Evolutionary conservation across 345 rosid species (phyloP).

Genomic region (Gossypium mustelinum): DNA sequence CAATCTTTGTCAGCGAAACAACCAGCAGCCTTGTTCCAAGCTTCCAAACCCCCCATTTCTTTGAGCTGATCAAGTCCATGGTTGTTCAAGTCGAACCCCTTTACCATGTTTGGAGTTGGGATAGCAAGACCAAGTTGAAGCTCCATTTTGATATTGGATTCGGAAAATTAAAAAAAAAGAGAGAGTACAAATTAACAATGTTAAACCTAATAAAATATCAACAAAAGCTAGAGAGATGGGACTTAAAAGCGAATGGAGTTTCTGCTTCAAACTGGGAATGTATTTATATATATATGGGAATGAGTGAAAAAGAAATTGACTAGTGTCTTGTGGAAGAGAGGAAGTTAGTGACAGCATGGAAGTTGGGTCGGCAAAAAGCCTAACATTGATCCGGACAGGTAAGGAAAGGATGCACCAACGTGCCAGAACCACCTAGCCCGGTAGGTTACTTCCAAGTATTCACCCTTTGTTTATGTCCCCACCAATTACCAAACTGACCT

Average conservation of each 20-base stretch:
- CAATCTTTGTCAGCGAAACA: background rate
- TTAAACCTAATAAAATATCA: background rate
- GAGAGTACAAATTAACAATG: background rate
- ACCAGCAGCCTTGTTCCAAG: background rate
- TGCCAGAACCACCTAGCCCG: conserved; percentile 25
- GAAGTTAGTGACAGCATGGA: conserved; percentile 43
- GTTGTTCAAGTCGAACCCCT: conserved; percentile 22
- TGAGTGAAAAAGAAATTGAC: conserved; percentile 18
- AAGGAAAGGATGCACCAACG: conserved; percentile 29
- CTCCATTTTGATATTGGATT: conserved; percentile 38
- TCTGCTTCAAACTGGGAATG: background rate
- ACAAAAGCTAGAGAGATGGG: background rate
- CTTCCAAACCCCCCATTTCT: conserved; percentile 11
- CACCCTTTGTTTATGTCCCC: conserved; percentile 13
- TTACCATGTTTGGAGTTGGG: conserved; percentile 19
- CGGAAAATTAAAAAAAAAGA: background rate
- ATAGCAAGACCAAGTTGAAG: conserved; percentile 48
- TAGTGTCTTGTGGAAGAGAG: conserved; percentile 25
- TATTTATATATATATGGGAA: background rate
- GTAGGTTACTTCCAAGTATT: background rate
- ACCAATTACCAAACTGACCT: conserved; percentile 7
- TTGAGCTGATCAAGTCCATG: background rate
- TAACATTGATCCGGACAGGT: conserved; percentile 51
- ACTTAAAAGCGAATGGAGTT: conserved; percentile 15
- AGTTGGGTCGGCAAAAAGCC: conserved; percentile 62